Conservation (phyloP, 2,329 filamentous ascomycete species). For the Penicillium expansum region DNA sequence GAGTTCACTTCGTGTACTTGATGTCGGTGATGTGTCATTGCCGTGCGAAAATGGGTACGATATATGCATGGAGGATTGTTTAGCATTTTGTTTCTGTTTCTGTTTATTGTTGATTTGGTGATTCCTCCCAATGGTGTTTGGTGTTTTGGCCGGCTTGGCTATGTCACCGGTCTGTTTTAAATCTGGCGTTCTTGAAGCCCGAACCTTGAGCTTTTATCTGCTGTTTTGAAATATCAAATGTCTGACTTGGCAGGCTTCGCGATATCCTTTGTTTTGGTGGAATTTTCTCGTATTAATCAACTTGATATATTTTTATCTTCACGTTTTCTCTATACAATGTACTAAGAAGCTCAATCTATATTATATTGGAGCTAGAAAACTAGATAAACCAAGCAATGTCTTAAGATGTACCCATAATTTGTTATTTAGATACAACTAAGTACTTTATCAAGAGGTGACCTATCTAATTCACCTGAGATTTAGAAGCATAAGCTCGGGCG, state of each 20-base stretch:
- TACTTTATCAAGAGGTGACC: neutral
- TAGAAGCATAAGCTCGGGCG: slow-evolving; percentile 82
- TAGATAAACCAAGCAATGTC: neutral
- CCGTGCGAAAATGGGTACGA: slow-evolving; percentile 1
- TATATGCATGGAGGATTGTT: slow-evolving; percentile 10
- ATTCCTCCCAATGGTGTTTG: slow-evolving; percentile 7
- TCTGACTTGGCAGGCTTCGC: neutral
- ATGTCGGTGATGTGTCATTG: slow-evolving; percentile 5
- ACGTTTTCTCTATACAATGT: no score
- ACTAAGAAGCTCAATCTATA: neutral
- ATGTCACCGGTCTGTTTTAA: slow-evolving; percentile 3
- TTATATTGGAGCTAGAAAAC: neutral
- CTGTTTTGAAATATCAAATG: neutral
- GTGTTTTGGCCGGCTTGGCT: slow-evolving; percentile 4
- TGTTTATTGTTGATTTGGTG: neutral
- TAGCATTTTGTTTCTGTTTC: slow-evolving; percentile 5
- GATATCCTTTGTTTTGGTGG: neutral
- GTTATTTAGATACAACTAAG: neutral
- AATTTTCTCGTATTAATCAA: neutral
- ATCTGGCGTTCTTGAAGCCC: slow-evolving; percentile 7
- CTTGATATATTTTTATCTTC: neutral
- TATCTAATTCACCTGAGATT: slow-evolving; percentile 61
- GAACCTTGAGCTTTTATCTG: neutral
- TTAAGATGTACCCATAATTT: neutral
- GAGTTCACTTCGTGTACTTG: neutral